Evolutionary conservation across 306 rosid species (phyloP), one percentile per base, ranked within the genome.

Genomic region (Quercus robur): DNA sequence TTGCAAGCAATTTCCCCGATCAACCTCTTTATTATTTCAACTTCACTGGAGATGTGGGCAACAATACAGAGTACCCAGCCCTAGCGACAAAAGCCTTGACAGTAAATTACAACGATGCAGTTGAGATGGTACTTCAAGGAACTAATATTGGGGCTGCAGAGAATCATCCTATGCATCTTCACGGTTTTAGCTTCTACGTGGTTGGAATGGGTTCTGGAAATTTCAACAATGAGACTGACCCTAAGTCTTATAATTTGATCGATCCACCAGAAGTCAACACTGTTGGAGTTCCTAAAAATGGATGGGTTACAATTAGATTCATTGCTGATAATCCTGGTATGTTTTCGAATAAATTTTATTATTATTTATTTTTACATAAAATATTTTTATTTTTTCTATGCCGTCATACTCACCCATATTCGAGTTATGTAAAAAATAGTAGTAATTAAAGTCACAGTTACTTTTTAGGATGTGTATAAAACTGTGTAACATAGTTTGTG

Each of bases 41-140:
- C 70, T 88, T 83, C 58, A 86, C 89, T 0, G 81, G 85, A 46
- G 86, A 74, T 26, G 85, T 67, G 49, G 71, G 71, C 26, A 33
- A 67, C 71, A 67, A 67, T 33, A 33, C 51, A 33, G 0, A 33
- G 61, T 69, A 44, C 81, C 89, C 31, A 81, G 38, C 66, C 3
- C 75, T 15, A 56, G 89, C 87, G 58, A 88, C 89, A 0, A 79
- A 75, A 75, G 92, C 82, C 51, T 87, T 66, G 66, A 61, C 85
- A 49, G 26, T 90, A 6, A 55, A 83, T 3, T 83, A 77, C 69
- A 84, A 82, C 35, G 82, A 81, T 73, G 25, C 51, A 1, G 86
- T 90, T 12, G 91, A 90, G 70, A 64, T 88, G 31, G 81, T 75
- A 15, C 63, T 77, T 49, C 92, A 88, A 80, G 89, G 90, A 64